Conservation (phyloP, 306 rosid genomes). For the Prunus dulcis region DNA sequence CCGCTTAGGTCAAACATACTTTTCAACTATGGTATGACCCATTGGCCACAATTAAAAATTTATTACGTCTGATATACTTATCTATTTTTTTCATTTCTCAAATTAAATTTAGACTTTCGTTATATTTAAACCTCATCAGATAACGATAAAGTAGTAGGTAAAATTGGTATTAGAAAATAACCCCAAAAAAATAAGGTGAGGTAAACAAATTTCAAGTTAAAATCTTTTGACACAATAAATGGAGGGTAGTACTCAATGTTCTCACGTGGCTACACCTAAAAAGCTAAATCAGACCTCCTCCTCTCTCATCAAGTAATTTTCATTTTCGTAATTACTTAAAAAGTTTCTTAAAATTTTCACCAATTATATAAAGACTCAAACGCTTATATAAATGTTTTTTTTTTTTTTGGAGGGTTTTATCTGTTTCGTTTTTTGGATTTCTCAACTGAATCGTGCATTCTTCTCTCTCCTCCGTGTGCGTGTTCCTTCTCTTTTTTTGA, state of each 20-base stretch:
- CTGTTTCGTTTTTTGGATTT: background rate
- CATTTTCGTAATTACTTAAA: background rate
- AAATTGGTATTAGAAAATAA: background rate
- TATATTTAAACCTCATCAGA: too few relatives aligned
- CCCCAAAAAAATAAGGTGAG: background rate
- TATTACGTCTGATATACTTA: too few relatives aligned
- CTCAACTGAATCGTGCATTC: slow-evolving; percentile 17
- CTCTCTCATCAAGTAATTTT: too few relatives aligned
- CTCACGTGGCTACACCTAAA: too few relatives aligned
- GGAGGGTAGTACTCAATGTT: too few relatives aligned
- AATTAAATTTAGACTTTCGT: too few relatives aligned
- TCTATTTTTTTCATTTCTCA: too few relatives aligned
- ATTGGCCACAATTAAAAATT: too few relatives aligned
- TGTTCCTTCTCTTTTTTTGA: slow-evolving; percentile 2
- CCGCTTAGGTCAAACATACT: too few relatives aligned
- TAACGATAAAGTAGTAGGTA: background rate
- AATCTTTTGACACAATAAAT: too few relatives aligned
- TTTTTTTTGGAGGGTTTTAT: background rate
- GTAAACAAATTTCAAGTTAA: background rate
- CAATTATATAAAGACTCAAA: background rate
- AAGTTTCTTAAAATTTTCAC: background rate
- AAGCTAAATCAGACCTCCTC: too few relatives aligned
- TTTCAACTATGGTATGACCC: too few relatives aligned
- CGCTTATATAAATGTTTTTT: background rate
- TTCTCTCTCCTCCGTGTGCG: slow-evolving; percentile 3